Percentiles rank a stretch among this genome's conserved stretches.
Evolutionary conservation across 768 basidiomycete genomes (phyloP).

Genomic region (Trametes cingulata): DNA sequence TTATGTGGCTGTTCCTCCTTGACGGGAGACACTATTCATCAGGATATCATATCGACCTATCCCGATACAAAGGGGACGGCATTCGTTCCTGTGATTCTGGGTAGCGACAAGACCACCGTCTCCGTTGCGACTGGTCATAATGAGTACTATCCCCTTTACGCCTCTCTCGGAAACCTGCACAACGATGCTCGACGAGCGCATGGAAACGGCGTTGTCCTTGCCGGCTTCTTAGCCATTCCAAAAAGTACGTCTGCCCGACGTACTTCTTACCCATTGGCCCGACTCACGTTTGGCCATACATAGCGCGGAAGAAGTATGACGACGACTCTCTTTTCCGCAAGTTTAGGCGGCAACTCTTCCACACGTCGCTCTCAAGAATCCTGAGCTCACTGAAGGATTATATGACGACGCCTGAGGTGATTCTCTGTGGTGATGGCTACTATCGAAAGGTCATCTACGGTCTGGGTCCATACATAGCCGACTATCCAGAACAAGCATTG

Average conservation of each 20-base stretch:
- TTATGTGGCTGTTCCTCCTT: too few species aligned
- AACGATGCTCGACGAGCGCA: conserved; percentile 27
- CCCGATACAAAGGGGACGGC: background rate
- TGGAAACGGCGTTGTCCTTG: conserved; percentile 11
- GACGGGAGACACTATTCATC: too few species aligned
- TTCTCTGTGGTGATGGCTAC: conserved; percentile 27
- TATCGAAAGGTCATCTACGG: conserved; percentile 30
- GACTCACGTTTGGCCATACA: too few species aligned
- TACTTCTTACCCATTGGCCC: too few species aligned
- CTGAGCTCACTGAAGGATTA: background rate
- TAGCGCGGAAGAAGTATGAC: background rate
- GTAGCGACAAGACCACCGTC: conserved; percentile 30
- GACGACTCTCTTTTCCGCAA: background rate
- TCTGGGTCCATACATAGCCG: conserved; percentile 33
- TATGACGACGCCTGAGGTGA: conserved; percentile 17
- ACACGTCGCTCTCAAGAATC: too few species aligned
- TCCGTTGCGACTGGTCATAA: conserved; percentile 26
- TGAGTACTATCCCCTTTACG: conserved; percentile 31
- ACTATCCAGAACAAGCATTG: conserved; percentile 34
- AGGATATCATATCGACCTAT: too few species aligned
- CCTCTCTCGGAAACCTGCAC: conserved; percentile 24
- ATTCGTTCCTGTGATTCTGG: conserved; percentile 29
- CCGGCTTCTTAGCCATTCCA: conserved; percentile 32
- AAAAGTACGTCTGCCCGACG: conserved; percentile 26
- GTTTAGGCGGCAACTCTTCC: background rate